Conservation (phyloP, 2,329 filamentous ascomycete genomes). For the Pseudopithomyces chartarum region DNA sequence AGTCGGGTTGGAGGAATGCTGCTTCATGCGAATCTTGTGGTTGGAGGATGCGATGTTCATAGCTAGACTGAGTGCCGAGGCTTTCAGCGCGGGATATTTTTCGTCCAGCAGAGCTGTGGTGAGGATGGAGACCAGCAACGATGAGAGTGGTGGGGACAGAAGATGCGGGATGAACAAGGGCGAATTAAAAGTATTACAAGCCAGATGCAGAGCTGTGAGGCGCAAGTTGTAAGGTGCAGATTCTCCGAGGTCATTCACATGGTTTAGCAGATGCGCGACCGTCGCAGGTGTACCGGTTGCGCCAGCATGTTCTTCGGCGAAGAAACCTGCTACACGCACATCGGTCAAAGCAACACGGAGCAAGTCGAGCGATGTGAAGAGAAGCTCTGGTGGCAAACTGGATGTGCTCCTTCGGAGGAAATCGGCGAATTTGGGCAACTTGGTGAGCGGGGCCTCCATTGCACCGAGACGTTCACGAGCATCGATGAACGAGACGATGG, state of each 20-base stretch:
- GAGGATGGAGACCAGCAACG: constrained; percentile 69
- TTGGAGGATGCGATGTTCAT: constrained; percentile 81
- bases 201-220: constrained; percentile 80
- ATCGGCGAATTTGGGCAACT: constrained; percentile 67
- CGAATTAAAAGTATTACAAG: constrained; percentile 83
- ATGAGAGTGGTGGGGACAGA: constrained; percentile 55
- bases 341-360: constrained; percentile 79
- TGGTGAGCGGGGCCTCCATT: constrained; percentile 71
- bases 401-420: constrained; percentile 64
- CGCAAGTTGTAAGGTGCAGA: constrained; percentile 78
- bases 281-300: constrained; percentile 56
- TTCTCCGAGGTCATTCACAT: constrained; percentile 59
- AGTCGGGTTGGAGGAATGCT: constrained; percentile 42
- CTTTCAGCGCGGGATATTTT: constrained; percentile 73
- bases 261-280: constrained; percentile 61
- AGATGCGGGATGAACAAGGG: constrained; percentile 71
- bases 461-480: constrained; percentile 62
- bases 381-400: constrained; percentile 64
- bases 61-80: constrained; percentile 80
- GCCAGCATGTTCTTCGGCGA: constrained; percentile 69
- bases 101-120: constrained; percentile 80
- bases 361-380: constrained; percentile 87
- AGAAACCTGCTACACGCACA: constrained; percentile 77
- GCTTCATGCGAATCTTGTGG: constrained; percentile 66
- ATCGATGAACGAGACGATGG: constrained; percentile 74